Base-by-base conservation (phyloP, 73 alveolate genomes). In the Tetrahymena malaccensis region DNA sequence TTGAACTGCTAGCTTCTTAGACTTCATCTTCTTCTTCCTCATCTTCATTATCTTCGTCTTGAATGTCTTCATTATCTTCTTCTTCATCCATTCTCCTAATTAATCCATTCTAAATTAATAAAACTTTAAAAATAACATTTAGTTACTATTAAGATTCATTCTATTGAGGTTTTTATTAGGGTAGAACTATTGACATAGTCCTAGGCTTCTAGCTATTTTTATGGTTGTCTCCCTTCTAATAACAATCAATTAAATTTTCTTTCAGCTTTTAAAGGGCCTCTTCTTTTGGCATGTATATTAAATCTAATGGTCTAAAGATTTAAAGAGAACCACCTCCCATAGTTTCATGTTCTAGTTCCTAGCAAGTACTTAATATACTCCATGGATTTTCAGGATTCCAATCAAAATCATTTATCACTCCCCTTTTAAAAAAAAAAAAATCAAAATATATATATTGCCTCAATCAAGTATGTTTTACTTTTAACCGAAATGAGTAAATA, bases 311-410 rank as follows among this genome's bases (percentile, higher is more conserved):
- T 25, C 97, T 85, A 95, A 85, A 95, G 21, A 95, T 44, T 38
- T 95, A 95, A 35, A 95, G 44, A 37, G 94, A 89, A 19, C 97
- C 97, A 34, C 97, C 97, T 35, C 97, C 97, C 55, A 44, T 85
- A 27, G 84, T 43, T 89, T 95, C 97, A 16, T 85, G 55, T 15
- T 85, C 83, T 35, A 85, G 40, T 37, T 95, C 97, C 40, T 85
- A 38, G 55, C 97, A 89, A 22, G 97, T 95, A 95, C 97, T 95
- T 3, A 95, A 35, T 89, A 85, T 85, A 35, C 95, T 95, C 97
- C 97, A 95, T 17, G 97, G 97, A 33, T 93, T 44, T 38, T 89
- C 94, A 55, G 70, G 93, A 95, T 95, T 95, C 31, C 93, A 85
- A 44, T 95, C 97, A 95, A 95, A 95, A 95, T 95, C 97, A 43